Evolutionary conservation across 163 green algal genomes (phyloP), one percentile per base, ranked within the genome.

Genomic region (Prototheca cutis): DNA sequence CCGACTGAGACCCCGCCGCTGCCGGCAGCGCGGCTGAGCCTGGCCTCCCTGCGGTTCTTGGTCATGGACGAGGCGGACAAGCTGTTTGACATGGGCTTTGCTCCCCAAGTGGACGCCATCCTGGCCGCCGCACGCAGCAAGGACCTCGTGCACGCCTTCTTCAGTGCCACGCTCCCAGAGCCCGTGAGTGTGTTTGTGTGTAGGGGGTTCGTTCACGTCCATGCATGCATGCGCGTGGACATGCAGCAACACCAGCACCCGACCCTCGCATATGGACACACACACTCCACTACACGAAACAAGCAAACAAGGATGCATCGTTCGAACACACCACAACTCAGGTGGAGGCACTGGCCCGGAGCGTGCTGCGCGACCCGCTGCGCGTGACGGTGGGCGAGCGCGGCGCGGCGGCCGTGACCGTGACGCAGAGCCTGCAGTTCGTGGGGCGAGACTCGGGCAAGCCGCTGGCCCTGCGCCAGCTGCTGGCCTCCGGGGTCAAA

Each of bases 31-130:
- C 21, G 61, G 27, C 31, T 86, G 13, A 34, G 71, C 32, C 70
- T 86, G 24, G 29, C 39, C 2, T 24, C 49, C 21, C 67, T 83
- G 40, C 60, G 67, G n/a, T 65, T 75, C 60, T 61, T 98, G 17
- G 75, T 98, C 24, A 62, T 98, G 42, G 92, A 98, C 63, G 92
- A 98, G 78, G 89, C 90, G 4, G 92, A 98, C 80, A 94, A 95
- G 72, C 84, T 98, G 47, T 87, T 97, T 62, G 88, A 95, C 48
- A 66, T 87, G 71, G 89, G 83, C 36, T 95, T 97, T 64, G 73
- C 94, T 28, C 71, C 65, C 68, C 84, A 96, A 67, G 66, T 82
- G 48, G 89, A 97, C 60, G 65, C 68, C 4, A 61, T 94, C 32
- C 65, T 97, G 25, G 76, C 79, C 24, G 86, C 84, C 18, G 90